phyloP scores from a whole-genome alignment of 2,329 filamentous ascomycete genomes.

The Cytospora leucostoma region DNA sequence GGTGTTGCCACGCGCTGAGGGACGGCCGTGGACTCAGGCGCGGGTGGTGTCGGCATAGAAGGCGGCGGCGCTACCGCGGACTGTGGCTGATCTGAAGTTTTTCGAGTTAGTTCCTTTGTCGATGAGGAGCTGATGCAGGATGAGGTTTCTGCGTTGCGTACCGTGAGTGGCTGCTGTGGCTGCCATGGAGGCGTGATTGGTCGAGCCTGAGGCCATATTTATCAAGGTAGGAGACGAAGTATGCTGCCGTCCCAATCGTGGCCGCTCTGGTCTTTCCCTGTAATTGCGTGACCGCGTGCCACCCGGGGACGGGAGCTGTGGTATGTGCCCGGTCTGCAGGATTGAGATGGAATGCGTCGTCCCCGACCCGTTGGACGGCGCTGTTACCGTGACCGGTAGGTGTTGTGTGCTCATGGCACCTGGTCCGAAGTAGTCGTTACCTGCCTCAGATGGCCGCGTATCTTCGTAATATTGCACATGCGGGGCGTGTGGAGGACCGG shows the following conservation, averaged over 20 bases:
- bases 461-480: constrained; percentile 62
- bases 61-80: constrained; percentile 50
- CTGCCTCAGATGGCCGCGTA: constrained; percentile 64
- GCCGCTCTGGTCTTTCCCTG: constrained; percentile 59
- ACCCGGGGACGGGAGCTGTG: constrained; percentile 82
- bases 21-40: constrained; percentile 43
- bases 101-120: constrained; percentile 59
- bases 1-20: constrained; percentile 57
- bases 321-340: constrained; percentile 76
- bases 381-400: constrained; percentile 44
- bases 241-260: constrained; percentile 67
- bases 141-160: constrained; percentile 41
- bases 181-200: constrained; percentile 42
- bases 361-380: constrained; percentile 38
- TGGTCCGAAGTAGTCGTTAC: constrained; percentile 82
- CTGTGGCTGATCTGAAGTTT: constrained; percentile 51
- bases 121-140: constrained; percentile 44
- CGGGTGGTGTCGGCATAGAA: constrained; percentile 39
- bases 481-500: constrained; percentile 47
- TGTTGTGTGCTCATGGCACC: constrained; percentile 43
- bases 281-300: constrained; percentile 57
- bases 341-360: constrained; percentile 66
- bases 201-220: constrained; percentile 53
- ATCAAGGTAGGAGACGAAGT: constrained; percentile 80
- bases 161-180: constrained; percentile 36